phyloP scores from a whole-genome alignment of 2,329 filamentous ascomycete species.

The Cytospora mali region DNA sequence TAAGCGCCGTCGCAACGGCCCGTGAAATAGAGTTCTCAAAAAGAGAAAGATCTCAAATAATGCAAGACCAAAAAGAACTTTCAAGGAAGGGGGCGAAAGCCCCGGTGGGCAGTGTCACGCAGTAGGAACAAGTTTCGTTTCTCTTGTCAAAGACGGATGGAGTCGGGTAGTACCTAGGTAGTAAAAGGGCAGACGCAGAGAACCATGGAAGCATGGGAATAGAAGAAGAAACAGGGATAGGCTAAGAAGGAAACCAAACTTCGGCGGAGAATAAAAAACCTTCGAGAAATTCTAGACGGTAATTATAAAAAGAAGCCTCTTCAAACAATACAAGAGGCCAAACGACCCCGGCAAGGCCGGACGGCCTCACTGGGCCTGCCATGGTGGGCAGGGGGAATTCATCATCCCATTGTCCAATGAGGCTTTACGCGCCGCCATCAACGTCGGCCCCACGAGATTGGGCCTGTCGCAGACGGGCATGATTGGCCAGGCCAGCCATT shows the following conservation, averaged over 20 bases:
- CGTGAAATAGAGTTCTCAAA: background rate
- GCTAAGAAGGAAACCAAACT: constrained; percentile 1
- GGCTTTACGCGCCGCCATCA: constrained; percentile 11
- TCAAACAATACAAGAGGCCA: constrained; percentile 25
- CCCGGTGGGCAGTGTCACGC: background rate
- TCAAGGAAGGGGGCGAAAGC: no score
- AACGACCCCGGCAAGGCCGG: no score
- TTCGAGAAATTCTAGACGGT: constrained; percentile 1
- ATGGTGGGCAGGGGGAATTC: constrained; percentile 9
- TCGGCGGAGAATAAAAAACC: background rate
- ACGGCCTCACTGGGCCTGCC: background rate
- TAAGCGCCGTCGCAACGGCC: constrained; percentile 26
- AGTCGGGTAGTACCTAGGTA: no score
- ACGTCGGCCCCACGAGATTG: constrained; percentile 26
- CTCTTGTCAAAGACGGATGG: no score
- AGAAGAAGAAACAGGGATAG: constrained; percentile 7
- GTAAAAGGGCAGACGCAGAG: background rate
- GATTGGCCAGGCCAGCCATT: constrained; percentile 23
- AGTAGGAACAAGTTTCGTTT: no score
- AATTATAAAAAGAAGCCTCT: constrained; percentile 24
- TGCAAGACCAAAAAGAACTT: no score
- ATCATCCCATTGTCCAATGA: constrained; percentile 22
- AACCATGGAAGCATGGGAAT: background rate
- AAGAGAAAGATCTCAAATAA: no score
- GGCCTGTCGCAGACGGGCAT: constrained; percentile 20